Evolutionary conservation across 2,329 filamentous ascomycete species (phyloP), one percentile per base, ranked within the genome.

Genomic region (Fusarium anguioides): DNA sequence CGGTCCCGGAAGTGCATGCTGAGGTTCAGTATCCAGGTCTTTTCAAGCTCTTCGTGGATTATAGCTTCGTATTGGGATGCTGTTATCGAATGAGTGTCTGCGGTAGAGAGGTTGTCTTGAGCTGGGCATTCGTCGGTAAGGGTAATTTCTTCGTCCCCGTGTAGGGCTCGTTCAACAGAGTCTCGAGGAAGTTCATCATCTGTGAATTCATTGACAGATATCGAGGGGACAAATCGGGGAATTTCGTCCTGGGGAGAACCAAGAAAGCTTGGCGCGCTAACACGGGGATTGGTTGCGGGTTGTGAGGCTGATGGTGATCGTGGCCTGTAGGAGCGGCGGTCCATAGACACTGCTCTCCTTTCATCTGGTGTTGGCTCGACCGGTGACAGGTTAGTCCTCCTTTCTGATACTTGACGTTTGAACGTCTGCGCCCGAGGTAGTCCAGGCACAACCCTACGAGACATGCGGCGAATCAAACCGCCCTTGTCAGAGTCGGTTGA

Each of bases 1-100:
- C 91, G 90, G 80, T 99, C 96, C 60, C 94, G 89, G 78, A 97
- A 99, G 78, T 97, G 94, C 96, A 99, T 97, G 79, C 94, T 97
- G 61, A 98, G 85, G 75, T 99, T 99, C 70, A 99, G 83, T 61
- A 99, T 98, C 96, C 96, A 99, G 74, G 87, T 90, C 62, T 85
- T 87, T 74, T 97, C 94, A 54, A 97, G 85, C 78, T 98, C 95
- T 65, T 92, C 88, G 67, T 91, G 88, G 68, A 97, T 86, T 71
- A 87, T 83, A 50, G 83, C 81, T 51, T 91, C 87, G 72, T 91
- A 86, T 59, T 84, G 80, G 4, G 84, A 83, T 5, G 81, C 81
- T 17, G 84, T 83, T 64, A 83, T 79, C 20, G 84, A 86, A 21
- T 78, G 81, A 4, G 78, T 77, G 68, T 87, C 84, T 21, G 76